Base-by-base conservation (phyloP, 768 basidiomycete species). In the Harrya chromipes region DNA sequence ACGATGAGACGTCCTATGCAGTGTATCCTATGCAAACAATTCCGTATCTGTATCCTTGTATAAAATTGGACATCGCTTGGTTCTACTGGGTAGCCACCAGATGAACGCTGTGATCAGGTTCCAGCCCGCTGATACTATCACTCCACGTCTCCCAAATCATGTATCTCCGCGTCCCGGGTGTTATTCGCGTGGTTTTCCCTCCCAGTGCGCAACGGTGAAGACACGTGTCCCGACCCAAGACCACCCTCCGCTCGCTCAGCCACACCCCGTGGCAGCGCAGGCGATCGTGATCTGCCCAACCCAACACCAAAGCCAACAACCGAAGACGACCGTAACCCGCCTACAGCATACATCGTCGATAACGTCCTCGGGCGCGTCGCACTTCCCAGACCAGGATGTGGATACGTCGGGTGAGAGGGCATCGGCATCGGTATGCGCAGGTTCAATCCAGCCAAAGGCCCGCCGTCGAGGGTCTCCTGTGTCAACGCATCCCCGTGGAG, bases 311-410 rank as follows among this genome's bases (percentile, higher is more conserved):
- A 27, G 17, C 59, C 52, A 9, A 71, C 57, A 33, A 71, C 58
- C 27, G 71, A 69, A 12, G 69, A 59, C 39, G 68, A 71, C 42
- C 74, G 69, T 45, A 75, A 65, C 21, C 84, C 83, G 14, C 83
- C 83, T 2, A 86, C 64, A 71, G 79, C 77, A 60, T 84, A 84
- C 79, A 85, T 80, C 48, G 78, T 73, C 20, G 84, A 83, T 17
- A 79, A 65, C 24, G 79, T 79, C 55, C 82, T 72, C 29, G 74
- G 65, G 35, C 73, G 70, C 33, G 43, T 36, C 21, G 47, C 34
- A 9, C 54, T 57, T 10, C 61, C 62, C 19, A 54, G n/a, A 14
- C 58, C 55, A 6, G 62, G 50, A 6, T 59, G 48, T 23, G 52
- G 24, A 38, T 57, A 60, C 2, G 35, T 46, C 21, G 49, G 42